Conservation (phyloP, 306 rosid species). For the Sicyos baderoa region DNA sequence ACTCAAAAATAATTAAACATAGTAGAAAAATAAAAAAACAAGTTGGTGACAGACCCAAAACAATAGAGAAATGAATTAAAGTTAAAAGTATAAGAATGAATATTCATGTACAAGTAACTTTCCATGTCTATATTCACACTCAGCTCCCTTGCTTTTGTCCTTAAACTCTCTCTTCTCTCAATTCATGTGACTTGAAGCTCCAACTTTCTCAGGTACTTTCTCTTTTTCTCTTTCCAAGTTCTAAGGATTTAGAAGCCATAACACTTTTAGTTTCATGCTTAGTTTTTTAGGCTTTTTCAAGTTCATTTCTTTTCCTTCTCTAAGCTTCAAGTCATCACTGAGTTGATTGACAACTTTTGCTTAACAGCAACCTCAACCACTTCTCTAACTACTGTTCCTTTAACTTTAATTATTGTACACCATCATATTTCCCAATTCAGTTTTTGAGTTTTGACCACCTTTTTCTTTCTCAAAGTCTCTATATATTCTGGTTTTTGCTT, state of each 20-base stretch:
- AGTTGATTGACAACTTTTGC: constrained; percentile 17
- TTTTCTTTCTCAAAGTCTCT: constrained; percentile 3
- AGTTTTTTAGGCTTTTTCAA: neutral
- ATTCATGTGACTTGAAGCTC: neutral
- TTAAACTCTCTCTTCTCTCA: neutral
- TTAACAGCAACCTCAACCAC: constrained; percentile 16
- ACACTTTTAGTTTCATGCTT: neutral
- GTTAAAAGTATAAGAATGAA: neutral
- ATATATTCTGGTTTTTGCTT: neutral
- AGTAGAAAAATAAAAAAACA: neutral
- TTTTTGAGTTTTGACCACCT: neutral
- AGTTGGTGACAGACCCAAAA: constrained; percentile 14
- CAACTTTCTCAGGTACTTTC: constrained; percentile 9
- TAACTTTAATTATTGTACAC: constrained; percentile 9
- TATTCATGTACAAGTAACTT: neutral
- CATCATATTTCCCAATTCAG: neutral
- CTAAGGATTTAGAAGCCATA: neutral
- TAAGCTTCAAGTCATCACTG: constrained; percentile 13
- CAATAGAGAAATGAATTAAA: neutral
- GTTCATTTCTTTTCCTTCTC: constrained; percentile 14
- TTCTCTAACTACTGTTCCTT: constrained; percentile 19
- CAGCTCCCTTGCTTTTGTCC: neutral
- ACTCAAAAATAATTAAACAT: neutral
- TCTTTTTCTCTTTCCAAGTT: neutral
- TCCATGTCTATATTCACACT: constrained; percentile 11